Base-by-base conservation (phyloP, 768 basidiomycete species). In the Mycena leptocephala region DNA sequence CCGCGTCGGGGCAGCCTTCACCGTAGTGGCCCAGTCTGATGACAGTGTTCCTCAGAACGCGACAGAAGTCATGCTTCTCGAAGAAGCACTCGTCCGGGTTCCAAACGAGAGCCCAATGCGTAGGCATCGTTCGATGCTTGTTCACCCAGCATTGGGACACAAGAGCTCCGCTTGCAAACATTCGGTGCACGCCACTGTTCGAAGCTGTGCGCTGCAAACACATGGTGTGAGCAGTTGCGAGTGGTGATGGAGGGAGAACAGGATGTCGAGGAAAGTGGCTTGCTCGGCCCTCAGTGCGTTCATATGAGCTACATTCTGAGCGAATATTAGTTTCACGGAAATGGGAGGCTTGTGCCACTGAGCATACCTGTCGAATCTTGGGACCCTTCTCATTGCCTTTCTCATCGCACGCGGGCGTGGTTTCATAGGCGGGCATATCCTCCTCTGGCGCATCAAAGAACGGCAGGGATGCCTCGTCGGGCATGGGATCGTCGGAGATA, bases 51-150 rank as follows among this genome's bases (percentile, higher is more conserved):
- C 22, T 63, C 48, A 64, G 5, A 6, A 75, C 74, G 37, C 61
- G 67, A 53, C 48, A 62, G 61, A 75, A 69, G 41, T 75, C 74
- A 26, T 48, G 26, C 43, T 59, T 61, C 62, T 75, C 67, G 51
- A 75, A 75, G 37, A 69, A 75, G 24, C n/a, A 9, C 0, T 75
- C 46, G 4, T 41, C 16, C 11, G 18, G 16, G 28, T 75, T 70
- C 74, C 74, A 75, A n/a, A 75, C 33, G 5, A 75, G 51, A 14
- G 74, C 67, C 74, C 67, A 70, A 64, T 75, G 74, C 2, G 67
- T 70, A 9, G 74, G 74, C 46, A 35, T 68, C 18, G 59, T 64
- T 32, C 74, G 26, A 39, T 75, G 74, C 51, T 55, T 70, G 26
- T 75, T 61, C 37, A 75, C 24, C 74, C 74, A 75, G 43, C 74